A percentile compares a stretch with the other conserved stretches of the same genome.
These are phyloP conservation scores for Podospora pseudoanserina DNA, from an alignment of 495 filamentous ascomycete genomes.

Conservation along the genomic window DNA sequence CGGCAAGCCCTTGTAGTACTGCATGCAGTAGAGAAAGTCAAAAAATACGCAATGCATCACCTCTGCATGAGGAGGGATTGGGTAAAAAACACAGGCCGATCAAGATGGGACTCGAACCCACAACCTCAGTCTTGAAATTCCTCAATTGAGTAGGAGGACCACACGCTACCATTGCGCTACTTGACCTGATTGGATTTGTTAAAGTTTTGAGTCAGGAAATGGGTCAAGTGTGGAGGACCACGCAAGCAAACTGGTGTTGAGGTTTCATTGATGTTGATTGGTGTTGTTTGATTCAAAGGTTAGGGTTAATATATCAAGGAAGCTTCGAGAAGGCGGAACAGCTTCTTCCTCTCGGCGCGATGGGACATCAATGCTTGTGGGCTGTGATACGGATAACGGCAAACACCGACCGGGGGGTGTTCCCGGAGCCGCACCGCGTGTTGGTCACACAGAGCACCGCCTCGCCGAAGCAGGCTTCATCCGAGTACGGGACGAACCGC, in stretches of 20 bases:
- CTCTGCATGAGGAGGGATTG: background rate
- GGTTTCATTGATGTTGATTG: background rate
- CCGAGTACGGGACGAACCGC: background rate
- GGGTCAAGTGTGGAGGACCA: background rate
- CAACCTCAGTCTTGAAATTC: slow-evolving; percentile 42
- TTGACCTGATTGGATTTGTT: slow-evolving; percentile 21
- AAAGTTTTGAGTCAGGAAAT: background rate
- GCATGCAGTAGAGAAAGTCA: background rate
- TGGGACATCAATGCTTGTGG: background rate
- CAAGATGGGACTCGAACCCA: slow-evolving; percentile 50
- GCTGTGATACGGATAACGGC: background rate
- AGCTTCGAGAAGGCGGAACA: background rate
- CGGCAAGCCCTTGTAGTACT: background rate
- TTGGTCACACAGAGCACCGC: background rate
- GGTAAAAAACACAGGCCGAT: slow-evolving; percentile 28
- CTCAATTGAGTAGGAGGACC: slow-evolving; percentile 39
- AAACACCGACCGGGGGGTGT: background rate
- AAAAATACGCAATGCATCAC: background rate
- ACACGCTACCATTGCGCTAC: slow-evolving; percentile 50
- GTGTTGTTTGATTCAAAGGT: background rate
- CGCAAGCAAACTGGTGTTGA: background rate
- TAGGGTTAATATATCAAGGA: background rate
- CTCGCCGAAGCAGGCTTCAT: background rate
- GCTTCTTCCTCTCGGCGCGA: too few species aligned
- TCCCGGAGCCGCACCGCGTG: background rate